phyloP scores from a whole-genome alignment of 768 basidiomycete species.

The Gymnopilus junonius region DNA sequence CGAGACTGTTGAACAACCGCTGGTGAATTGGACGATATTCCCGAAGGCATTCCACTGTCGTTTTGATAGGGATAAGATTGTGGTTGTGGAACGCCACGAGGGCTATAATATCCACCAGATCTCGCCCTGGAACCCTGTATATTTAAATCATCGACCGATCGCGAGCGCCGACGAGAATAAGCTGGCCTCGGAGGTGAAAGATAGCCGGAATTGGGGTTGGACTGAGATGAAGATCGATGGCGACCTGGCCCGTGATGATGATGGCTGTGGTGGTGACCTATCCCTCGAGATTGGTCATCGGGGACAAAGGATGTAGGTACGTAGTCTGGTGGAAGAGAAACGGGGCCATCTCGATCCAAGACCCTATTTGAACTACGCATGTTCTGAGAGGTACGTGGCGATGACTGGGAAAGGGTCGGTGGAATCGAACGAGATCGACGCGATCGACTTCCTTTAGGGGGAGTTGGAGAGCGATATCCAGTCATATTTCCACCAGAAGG shows the following conservation, averaged over 20 bases:
- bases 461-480: not conserved
- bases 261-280: not conserved
- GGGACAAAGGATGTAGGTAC: conserved; percentile 1
- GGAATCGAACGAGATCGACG: not conserved
- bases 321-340: conserved; percentile 3
- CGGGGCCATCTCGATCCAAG: not conserved
- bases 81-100: not conserved
- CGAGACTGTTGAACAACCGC: not conserved
- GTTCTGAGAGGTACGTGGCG: not conserved
- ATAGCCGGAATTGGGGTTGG: not conserved
- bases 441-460: not conserved
- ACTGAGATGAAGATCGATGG: conserved; percentile 3
- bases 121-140: not conserved
- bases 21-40: not conserved
- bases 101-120: not conserved
- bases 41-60: not conserved
- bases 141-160: conserved; percentile 9
- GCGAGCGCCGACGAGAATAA: conserved; percentile 7
- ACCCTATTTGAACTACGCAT: not conserved
- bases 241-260: not conserved
- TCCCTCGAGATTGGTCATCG: not conserved
- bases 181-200: not conserved
- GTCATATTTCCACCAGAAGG: not conserved
- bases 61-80: not conserved
- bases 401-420: not conserved